These are phyloP conservation scores for Talaromyces trachyspermus DNA, from an alignment of 495 filamentous ascomycete species.

Conservation along the genomic window DNA sequence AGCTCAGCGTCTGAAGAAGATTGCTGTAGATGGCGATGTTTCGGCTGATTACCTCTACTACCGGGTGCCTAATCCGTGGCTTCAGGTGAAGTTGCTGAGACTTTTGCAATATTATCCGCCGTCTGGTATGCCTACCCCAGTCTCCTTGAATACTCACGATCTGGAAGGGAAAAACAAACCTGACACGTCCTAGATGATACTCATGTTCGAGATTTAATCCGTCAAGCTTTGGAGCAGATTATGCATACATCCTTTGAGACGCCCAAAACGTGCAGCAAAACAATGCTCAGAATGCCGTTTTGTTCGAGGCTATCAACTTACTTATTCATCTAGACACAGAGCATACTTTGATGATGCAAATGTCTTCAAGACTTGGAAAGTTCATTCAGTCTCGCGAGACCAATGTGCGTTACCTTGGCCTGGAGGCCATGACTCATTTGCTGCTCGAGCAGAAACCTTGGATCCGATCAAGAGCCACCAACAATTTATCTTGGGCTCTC, in stretches of 20 bases:
- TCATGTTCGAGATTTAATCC: conserved; percentile 84
- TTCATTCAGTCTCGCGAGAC: conserved; percentile 97
- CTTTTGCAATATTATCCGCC: conserved; percentile 94
- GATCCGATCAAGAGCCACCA: conserved; percentile 99
- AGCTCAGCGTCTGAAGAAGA: conserved; percentile 77
- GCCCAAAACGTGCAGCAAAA: conserved; percentile 99
- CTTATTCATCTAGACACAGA: conserved; percentile 99
- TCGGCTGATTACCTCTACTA: conserved; percentile 91
- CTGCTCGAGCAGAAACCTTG: conserved; percentile 86
- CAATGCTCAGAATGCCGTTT: conserved; percentile 95
- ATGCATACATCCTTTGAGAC: conserved; percentile 85
- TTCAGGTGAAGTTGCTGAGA: conserved; percentile 89
- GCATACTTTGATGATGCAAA: conserved; percentile 90
- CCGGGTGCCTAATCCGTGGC: conserved; percentile 98
- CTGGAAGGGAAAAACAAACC: too few species aligned
- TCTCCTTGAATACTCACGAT: conserved; percentile 10
- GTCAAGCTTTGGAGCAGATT: conserved; percentile 84
- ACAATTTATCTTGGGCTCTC: conserved; percentile 85
- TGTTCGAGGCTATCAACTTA: conserved; percentile 98
- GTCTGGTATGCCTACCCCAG: conserved; percentile 57
- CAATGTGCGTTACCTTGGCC: conserved; percentile 92
- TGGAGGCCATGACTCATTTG: conserved; percentile 97
- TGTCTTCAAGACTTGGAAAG: conserved; percentile 85
- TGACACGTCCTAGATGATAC: conserved; percentile 89
- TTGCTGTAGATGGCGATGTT: conserved; percentile 83